Base-by-base conservation (phyloP, 805 yeast species). In the Schwanniomyces pseudopolymorphus region DNA sequence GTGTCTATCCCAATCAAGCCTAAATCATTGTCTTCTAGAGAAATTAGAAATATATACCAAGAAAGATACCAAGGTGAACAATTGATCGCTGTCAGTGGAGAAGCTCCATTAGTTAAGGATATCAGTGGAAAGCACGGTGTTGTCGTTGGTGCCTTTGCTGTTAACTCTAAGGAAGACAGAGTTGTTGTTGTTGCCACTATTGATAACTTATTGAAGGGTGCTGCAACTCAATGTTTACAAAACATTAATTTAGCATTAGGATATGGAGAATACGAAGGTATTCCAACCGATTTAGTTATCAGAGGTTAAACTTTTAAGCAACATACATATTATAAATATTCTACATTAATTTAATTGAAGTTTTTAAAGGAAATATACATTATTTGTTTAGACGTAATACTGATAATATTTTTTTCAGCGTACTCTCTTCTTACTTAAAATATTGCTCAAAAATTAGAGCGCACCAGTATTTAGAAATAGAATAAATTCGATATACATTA, bases 171-270 rank as follows among this genome's bases (percentile, higher is more conserved):
- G 46, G 88, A 87, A 62, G 85, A 89, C 71, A 83, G 99, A 66
- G 95, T 90, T 19, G 98, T 94, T 20, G 76, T 94, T 44, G 94
- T 92, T 45, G 96, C 97, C 19, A 90, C 97, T 4, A 92, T 94
- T 58, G 99, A 94, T 64, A 94, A 94, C 67, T 76, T 94, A 62
- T 79, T 94, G 63, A 94, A 94, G 75, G 99, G 99, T 55, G 99
- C 99, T 38, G 96, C 97, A 39, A 94, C 99, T 14, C 99, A 94
- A 72, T 92, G 98, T 72, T 69, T 94, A 66, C 99, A 94, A 70
- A 94, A 94, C 75, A 87, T 95, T 67, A 94, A 94, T 69, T 76
- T 94, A 67, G 87, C 89, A 5, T 72, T 87, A 73, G 91, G 91
- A 20, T 94, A 89, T 67, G 92, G 87, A 41, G 99, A 94, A 72